phyloP scores from a whole-genome alignment of 495 filamentous ascomycete species.

The Cercophora samala region DNA sequence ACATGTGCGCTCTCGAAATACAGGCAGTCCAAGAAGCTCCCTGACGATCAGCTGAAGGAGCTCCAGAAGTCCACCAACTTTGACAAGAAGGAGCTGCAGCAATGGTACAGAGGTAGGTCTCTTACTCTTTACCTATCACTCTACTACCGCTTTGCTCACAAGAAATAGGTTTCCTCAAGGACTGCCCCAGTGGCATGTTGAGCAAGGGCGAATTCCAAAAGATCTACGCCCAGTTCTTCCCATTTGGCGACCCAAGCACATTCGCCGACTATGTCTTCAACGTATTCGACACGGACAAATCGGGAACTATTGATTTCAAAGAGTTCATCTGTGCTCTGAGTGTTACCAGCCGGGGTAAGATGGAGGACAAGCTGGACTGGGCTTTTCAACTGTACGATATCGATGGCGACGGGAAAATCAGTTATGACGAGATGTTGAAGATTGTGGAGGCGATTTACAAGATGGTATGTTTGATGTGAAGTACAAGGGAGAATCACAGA shows the following conservation, averaged over 20 bases:
- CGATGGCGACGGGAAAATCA: slow-evolving; percentile 97
- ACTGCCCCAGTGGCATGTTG: slow-evolving; percentile 93
- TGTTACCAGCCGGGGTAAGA: slow-evolving; percentile 93
- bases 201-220: slow-evolving; percentile 99
- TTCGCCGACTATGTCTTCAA: slow-evolving; percentile 99
- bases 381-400: slow-evolving; percentile 99
- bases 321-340: slow-evolving; percentile 98
- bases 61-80: slow-evolving; percentile 96
- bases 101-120: slow-evolving; percentile 95
- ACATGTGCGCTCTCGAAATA: not conserved
- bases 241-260: slow-evolving; percentile 92
- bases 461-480: slow-evolving; percentile 63
- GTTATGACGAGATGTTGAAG: slow-evolving; percentile 96
- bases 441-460: slow-evolving; percentile 99
- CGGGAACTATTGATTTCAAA: slow-evolving; percentile 97
- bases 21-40: slow-evolving; percentile 95
- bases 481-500: not conserved
- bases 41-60: slow-evolving; percentile 88
- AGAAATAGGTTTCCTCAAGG: slow-evolving; percentile 84
- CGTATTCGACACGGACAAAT: slow-evolving; percentile 96
- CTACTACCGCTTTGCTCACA: not conserved
- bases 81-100: slow-evolving; percentile 99
- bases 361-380: slow-evolving; percentile 99
- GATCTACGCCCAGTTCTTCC: slow-evolving; percentile 99
- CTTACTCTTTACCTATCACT: not conserved